Evolutionary conservation across 2,329 filamentous ascomycete species (phyloP).

Genomic region (Diplodia seriata): DNA sequence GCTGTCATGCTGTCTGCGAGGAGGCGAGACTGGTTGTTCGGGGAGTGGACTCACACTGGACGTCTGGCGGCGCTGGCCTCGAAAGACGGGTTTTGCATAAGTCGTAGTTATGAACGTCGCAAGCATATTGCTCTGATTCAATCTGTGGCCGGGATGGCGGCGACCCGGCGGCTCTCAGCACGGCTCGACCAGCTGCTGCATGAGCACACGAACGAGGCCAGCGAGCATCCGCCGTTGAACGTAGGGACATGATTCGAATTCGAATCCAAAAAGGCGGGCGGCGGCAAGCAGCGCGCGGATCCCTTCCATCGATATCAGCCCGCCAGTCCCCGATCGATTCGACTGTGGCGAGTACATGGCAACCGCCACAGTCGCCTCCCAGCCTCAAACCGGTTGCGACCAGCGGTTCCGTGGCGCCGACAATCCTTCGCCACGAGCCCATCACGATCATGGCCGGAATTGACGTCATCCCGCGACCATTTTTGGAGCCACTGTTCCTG

Average conservation of each 20-base stretch:
- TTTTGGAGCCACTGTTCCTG: not conserved
- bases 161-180: not conserved
- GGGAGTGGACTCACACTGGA: too few species aligned
- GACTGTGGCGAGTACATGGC: not conserved
- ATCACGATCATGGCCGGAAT: slow-evolving; percentile 4
- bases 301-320: not conserved
- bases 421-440: not conserved
- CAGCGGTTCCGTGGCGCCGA: not conserved
- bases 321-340: not conserved
- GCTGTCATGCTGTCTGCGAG: too few species aligned
- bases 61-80: too few species aligned
- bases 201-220: slow-evolving; percentile 6
- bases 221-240: not conserved
- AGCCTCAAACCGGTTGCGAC: not conserved
- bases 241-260: slow-evolving; percentile 25
- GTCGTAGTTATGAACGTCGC: not conserved
- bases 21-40: too few species aligned
- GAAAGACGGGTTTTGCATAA: not conserved
- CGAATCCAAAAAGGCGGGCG: slow-evolving; percentile 10
- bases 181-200: not conserved
- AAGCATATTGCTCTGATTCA: not conserved
- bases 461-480: slow-evolving; percentile 22
- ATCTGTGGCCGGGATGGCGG: not conserved
- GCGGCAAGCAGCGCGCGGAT: slow-evolving; percentile 4
- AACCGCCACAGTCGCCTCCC: too few species aligned